These are phyloP conservation scores for Kurtzmaniella natalensis DNA, from an alignment of 1,139 yeast species.

Conservation along the genomic window DNA sequence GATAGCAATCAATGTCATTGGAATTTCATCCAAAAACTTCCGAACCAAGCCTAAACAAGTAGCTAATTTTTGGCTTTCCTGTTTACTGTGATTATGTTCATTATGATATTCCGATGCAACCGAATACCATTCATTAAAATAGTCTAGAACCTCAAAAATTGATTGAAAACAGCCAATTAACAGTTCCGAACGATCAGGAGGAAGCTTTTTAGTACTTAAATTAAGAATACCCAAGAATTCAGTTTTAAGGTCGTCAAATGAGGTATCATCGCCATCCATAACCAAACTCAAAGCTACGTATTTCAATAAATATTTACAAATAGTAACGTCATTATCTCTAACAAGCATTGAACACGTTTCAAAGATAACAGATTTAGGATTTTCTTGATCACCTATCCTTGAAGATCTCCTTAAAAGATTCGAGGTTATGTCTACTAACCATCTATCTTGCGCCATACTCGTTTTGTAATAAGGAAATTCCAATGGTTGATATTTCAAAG, in stretches of 20 bases:
- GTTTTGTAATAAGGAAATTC: constrained; percentile 31
- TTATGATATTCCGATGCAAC: constrained; percentile 29
- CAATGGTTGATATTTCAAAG: constrained; percentile 34
- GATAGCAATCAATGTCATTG: constrained; percentile 67
- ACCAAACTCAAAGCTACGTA: constrained; percentile 70
- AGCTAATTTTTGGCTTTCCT: constrained; percentile 18
- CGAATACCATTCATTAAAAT: constrained; percentile 72
- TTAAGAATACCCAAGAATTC: constrained; percentile 63
- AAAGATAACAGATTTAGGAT: constrained; percentile 41
- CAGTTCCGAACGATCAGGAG: constrained; percentile 53
- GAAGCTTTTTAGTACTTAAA: constrained; percentile 28
- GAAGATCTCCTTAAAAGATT: constrained; percentile 52
- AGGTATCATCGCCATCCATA: constrained; percentile 43
- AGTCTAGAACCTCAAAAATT: constrained; percentile 76
- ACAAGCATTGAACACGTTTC: constrained; percentile 63
- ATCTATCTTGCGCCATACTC: constrained; percentile 39
- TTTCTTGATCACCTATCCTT: constrained; percentile 9
- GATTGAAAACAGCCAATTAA: constrained; percentile 64
- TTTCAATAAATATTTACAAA: constrained; percentile 74
- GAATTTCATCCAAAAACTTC: constrained; percentile 49
- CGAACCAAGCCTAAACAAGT: constrained; percentile 36
- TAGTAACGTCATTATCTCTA: constrained; percentile 65
- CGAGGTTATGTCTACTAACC: constrained; percentile 70
- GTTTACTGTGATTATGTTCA: constrained; percentile 17
- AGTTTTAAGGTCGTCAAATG: constrained; percentile 40